These are phyloP conservation scores for Magnolia kwangsiensis DNA, from an alignment of 164 flowering plant genomes.

Conservation along the genomic window DNA sequence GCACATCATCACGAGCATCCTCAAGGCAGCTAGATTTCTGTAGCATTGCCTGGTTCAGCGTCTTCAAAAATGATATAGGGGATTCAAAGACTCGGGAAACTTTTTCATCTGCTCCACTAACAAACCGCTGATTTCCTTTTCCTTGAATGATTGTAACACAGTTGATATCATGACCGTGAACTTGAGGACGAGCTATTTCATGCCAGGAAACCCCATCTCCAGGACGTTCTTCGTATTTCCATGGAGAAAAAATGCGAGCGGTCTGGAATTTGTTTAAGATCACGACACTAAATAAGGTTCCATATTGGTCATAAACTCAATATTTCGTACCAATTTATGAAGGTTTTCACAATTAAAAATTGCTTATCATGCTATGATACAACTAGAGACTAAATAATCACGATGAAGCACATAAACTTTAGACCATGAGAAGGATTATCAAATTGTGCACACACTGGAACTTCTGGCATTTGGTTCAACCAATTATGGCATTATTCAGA, in stretches of 20 bases:
- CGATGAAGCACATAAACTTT: too few species aligned
- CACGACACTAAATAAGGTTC: not conserved
- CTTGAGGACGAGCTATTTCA: conserved; percentile 98
- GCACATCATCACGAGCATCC: conserved; percentile 50
- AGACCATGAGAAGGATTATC: not conserved
- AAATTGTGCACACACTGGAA: not conserved
- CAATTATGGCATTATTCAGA: too few species aligned
- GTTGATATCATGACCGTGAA: conserved; percentile 97
- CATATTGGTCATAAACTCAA: not conserved
- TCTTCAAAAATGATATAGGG: conserved; percentile 84
- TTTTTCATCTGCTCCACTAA: conserved; percentile 97
- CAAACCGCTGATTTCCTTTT: conserved; percentile 86
- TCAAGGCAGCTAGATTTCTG: conserved; percentile 33
- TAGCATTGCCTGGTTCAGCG: conserved; percentile 53
- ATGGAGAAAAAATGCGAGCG: conserved; percentile 75
- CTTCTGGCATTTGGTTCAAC: too few species aligned
- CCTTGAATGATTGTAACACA: conserved; percentile 76
- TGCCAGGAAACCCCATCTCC: conserved; percentile 55
- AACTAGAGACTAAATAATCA: too few species aligned
- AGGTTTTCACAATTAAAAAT: not conserved
- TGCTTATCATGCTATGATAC: not conserved
- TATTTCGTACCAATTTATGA: not conserved
- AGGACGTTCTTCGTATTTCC: conserved; percentile 40
- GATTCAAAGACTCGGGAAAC: conserved; percentile 98
- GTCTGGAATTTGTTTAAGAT: conserved; percentile 49